phyloP scores from a whole-genome alignment of 257 asterid genomes.

The Fraxinus cuspidata region DNA sequence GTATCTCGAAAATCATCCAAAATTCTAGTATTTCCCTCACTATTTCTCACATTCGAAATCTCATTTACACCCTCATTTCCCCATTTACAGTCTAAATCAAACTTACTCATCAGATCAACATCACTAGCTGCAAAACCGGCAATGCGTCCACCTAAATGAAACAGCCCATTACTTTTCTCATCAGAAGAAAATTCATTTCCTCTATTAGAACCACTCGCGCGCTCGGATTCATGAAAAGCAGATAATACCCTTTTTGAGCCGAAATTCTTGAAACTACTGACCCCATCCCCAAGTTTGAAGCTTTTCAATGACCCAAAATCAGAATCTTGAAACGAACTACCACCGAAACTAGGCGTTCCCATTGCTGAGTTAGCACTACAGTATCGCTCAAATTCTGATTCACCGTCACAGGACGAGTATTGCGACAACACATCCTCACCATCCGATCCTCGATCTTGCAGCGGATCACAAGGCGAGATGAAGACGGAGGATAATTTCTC shows the following conservation, averaged over 20 bases:
- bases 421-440: slow-evolving; percentile 65
- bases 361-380: slow-evolving; percentile 86
- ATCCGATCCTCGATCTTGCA: slow-evolving; percentile 61
- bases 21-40: slow-evolving; percentile 12
- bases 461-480: slow-evolving; percentile 44
- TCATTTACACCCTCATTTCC: slow-evolving; percentile 30
- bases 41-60: slow-evolving; percentile 23
- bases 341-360: slow-evolving; percentile 80
- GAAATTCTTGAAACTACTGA: slow-evolving; percentile 31
- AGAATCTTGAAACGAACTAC: slow-evolving; percentile 55
- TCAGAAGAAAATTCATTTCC: slow-evolving; percentile 33
- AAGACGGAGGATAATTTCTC: slow-evolving; percentile 44
- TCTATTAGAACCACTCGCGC: slow-evolving; percentile 19
- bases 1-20: slow-evolving; percentile 21
- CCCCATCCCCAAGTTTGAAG: slow-evolving; percentile 65
- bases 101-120: slow-evolving; percentile 35
- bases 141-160: slow-evolving; percentile 33
- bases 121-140: slow-evolving; percentile 34
- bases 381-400: slow-evolving; percentile 82
- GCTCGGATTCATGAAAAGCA: slow-evolving; percentile 27
- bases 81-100: slow-evolving; percentile 40
- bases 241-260: slow-evolving; percentile 44
- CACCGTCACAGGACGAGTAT: slow-evolving; percentile 79
- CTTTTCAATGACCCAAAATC: slow-evolving; percentile 64
- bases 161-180: slow-evolving; percentile 31